A percentile compares a stretch with the other conserved stretches of the same genome.
phyloP scores from a whole-genome alignment of 306 rosid genomes.

The Prunus mira region DNA sequence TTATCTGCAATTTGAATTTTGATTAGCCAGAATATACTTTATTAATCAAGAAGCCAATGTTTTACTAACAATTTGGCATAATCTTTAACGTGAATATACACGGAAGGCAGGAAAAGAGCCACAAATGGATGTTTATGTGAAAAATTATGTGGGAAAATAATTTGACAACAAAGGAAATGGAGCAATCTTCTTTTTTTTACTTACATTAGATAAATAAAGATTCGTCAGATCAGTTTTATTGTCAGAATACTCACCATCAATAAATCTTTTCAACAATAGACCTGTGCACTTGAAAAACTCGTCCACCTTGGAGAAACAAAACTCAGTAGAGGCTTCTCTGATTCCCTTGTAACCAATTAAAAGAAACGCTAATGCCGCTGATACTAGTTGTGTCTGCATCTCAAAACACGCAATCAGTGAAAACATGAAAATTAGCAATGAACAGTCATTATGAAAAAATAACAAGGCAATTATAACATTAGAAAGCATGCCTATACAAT shows the following conservation, averaged over 20 bases:
- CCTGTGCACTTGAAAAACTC: constrained; percentile 55
- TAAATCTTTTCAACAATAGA: constrained; percentile 49
- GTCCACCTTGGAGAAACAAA: constrained; percentile 59
- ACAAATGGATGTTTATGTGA: not conserved
- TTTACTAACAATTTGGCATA: not conserved
- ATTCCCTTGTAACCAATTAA: constrained; percentile 66
- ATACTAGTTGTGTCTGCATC: constrained; percentile 58
- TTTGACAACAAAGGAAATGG: not conserved
- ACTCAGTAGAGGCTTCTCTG: constrained; percentile 58
- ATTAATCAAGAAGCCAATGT: constrained; percentile 16
- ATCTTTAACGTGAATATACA: not conserved
- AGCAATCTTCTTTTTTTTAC: not conserved
- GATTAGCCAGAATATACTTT: constrained; percentile 3
- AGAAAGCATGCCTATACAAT: constrained; percentile 15
- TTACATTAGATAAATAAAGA: not conserved
- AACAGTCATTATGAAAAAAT: constrained; percentile 10
- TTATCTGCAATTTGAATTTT: constrained; percentile 52
- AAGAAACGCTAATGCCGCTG: constrained; percentile 65
- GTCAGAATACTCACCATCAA: constrained; percentile 49
- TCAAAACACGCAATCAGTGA: constrained; percentile 24
- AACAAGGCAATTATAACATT: not conserved
- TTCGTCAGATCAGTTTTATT: constrained; percentile 12
- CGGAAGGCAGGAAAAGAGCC: not conserved
- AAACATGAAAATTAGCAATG: constrained; percentile 26
- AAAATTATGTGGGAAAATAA: not conserved